Conservation (phyloP, 805 yeast species). For the Saccharomycopsis babjevae region DNA sequence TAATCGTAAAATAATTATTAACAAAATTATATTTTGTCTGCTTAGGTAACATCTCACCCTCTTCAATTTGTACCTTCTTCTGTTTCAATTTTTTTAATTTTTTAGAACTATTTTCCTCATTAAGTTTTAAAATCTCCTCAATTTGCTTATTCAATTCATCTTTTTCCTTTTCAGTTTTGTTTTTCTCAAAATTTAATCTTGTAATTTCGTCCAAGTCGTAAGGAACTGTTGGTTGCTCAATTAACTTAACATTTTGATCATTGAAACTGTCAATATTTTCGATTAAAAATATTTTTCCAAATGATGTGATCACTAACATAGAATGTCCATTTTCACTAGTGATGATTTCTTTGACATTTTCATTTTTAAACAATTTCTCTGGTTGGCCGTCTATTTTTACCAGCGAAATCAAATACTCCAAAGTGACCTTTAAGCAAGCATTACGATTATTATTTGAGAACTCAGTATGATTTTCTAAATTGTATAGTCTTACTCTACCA, state of each 20-base stretch:
- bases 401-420: not conserved
- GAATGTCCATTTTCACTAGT: constrained; percentile 32
- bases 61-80: not conserved
- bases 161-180: not conserved
- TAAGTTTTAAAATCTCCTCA: not conserved
- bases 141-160: not conserved
- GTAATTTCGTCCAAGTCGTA: not conserved
- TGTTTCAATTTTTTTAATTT: not conserved
- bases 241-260: constrained; percentile 1
- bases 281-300: constrained; percentile 39
- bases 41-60: not conserved
- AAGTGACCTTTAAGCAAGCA: constrained; percentile 23
- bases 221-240: constrained; percentile 22
- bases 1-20: constrained; percentile 33
- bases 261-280: constrained; percentile 20
- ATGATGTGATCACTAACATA: constrained; percentile 45
- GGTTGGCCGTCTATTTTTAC: not conserved
- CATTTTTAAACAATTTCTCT: constrained; percentile 31
- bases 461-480: constrained; percentile 28
- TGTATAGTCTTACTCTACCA: constrained; percentile 64
- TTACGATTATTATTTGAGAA: constrained; percentile 9
- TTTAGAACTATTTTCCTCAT: not conserved
- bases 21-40: not conserved
- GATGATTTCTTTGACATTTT: constrained; percentile 51
- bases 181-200: not conserved